These are phyloP conservation scores for Saccharomycopsis javanensis DNA, from an alignment of 805 yeast genomes.

Conservation along the genomic window DNA sequence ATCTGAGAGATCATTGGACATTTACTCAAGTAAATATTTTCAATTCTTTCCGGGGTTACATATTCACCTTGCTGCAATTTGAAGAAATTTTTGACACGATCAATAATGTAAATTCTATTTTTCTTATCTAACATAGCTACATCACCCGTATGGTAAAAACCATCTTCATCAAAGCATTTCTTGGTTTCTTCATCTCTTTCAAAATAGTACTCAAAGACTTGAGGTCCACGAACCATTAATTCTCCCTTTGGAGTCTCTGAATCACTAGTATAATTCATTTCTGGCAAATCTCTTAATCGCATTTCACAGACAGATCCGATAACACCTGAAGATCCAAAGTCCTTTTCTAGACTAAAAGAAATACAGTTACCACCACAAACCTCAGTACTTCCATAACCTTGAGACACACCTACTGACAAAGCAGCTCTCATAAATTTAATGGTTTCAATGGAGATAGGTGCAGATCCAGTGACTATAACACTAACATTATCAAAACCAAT, in stretches of 20 bases:
- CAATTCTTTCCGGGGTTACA: conserved; percentile 60
- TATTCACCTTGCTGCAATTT: conserved; percentile 48
- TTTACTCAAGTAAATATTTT: conserved; percentile 40
- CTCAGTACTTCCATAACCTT: conserved; percentile 59
- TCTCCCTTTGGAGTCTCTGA: conserved; percentile 37
- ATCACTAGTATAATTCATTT: conserved; percentile 31
- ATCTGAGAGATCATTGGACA: conserved; percentile 36
- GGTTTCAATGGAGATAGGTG: conserved; percentile 50
- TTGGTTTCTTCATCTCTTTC: conserved; percentile 39
- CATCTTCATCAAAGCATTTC: conserved; percentile 36
- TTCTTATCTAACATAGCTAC: conserved; percentile 36
- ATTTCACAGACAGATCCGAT: conserved; percentile 38
- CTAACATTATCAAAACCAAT: conserved; percentile 33
- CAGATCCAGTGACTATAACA: conserved; percentile 38
- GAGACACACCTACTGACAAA: conserved; percentile 34
- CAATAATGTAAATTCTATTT: conserved; percentile 44
- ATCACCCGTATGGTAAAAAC: conserved; percentile 53
- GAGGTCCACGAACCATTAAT: conserved; percentile 44
- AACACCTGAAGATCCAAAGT: conserved; percentile 34
- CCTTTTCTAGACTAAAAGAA: conserved; percentile 25
- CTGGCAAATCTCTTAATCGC: conserved; percentile 46
- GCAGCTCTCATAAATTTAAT: conserved; percentile 44
- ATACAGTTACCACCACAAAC: conserved; percentile 25
- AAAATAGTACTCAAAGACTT: conserved; percentile 31
- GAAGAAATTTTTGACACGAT: conserved; percentile 48